A percentile compares a stretch with the other conserved stretches of the same genome.
These are phyloP conservation scores for Plantago major DNA, from an alignment of 257 asterid genomes.

Conservation along the genomic window DNA sequence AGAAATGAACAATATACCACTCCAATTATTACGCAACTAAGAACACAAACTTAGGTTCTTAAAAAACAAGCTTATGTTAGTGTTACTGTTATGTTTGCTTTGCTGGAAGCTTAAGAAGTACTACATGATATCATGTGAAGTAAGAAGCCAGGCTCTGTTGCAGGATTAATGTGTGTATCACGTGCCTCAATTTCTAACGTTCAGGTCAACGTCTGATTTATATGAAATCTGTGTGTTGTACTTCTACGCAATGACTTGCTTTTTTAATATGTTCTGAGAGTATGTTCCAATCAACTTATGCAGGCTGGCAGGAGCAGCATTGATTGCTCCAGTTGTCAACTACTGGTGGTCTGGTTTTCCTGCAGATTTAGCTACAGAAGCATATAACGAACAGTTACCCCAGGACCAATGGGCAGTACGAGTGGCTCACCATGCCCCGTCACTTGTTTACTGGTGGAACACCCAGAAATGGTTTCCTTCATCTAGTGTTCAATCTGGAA, in stretches of 20 bases:
- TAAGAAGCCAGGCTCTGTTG: not conserved
- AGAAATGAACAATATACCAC: no score
- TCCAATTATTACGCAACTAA: no score
- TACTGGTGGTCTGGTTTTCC: slow-evolving; percentile 85
- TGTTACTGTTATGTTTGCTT: no score
- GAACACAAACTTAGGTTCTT: no score
- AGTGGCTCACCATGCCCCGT: slow-evolving; percentile 61
- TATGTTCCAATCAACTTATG: slow-evolving; percentile 9
- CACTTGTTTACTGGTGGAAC: slow-evolving; percentile 80
- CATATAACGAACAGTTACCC: slow-evolving; percentile 35
- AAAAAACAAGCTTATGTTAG: no score
- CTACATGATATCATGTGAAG: not conserved
- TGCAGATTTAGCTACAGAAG: slow-evolving; percentile 40
- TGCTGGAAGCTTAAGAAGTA: no score
- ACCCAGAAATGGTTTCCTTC: slow-evolving; percentile 63
- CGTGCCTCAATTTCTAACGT: not conserved
- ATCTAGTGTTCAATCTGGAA: slow-evolving; percentile 52
- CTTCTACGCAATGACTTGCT: not conserved
- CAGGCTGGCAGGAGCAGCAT: slow-evolving; percentile 64
- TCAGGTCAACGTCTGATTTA: not conserved
- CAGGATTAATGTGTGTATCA: not conserved
- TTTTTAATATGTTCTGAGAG: not conserved
- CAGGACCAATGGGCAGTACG: slow-evolving; percentile 68
- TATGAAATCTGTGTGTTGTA: not conserved
- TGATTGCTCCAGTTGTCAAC: slow-evolving; percentile 62